Percentiles rank a stretch among this genome's conserved stretches.
These are phyloP conservation scores for Citrus mangshanensis DNA, from an alignment of 345 rosid species.

Conservation along the genomic window DNA sequence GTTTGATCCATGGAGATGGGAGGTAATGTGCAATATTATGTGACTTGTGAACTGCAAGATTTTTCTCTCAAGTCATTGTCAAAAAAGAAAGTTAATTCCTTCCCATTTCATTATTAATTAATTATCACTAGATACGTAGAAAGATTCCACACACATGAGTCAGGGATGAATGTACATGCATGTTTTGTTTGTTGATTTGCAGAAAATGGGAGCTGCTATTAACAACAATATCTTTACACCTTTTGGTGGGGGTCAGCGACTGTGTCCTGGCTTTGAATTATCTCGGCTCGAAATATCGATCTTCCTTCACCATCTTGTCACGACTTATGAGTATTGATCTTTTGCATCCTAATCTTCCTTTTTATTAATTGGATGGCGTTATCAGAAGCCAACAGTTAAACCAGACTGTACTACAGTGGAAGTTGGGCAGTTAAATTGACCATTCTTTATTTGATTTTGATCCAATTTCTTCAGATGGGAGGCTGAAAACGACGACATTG, in stretches of 20 bases:
- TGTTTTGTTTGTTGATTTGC: constrained; percentile 10
- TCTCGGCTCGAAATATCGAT: constrained; percentile 87
- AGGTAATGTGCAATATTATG: constrained; percentile 27
- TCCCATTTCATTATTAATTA: not conserved
- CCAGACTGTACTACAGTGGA: not conserved
- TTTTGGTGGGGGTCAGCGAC: constrained; percentile 98
- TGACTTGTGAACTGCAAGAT: not conserved
- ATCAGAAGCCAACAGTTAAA: not conserved
- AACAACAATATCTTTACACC: constrained; percentile 77
- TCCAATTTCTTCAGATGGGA: constrained; percentile 44
- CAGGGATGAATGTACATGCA: not conserved
- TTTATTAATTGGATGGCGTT: not conserved
- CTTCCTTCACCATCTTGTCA: constrained; percentile 89
- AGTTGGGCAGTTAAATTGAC: constrained; percentile 3
- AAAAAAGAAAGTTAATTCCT: not conserved
- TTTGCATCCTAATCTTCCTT: too few relatives aligned
- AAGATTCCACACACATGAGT: not conserved
- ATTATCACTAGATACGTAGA: too few relatives aligned
- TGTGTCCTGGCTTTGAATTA: constrained; percentile 91
- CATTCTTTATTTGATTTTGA: not conserved
- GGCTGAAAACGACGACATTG: constrained; percentile 53
- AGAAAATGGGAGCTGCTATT: constrained; percentile 54
- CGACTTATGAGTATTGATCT: constrained; percentile 53
- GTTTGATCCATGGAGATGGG: constrained; percentile 99
- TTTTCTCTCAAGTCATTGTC: not conserved